Evolutionary conservation across 176 grass and related monocot species (phyloP), one percentile per base, ranked within the genome.

Genomic region (Typha latifolia): DNA sequence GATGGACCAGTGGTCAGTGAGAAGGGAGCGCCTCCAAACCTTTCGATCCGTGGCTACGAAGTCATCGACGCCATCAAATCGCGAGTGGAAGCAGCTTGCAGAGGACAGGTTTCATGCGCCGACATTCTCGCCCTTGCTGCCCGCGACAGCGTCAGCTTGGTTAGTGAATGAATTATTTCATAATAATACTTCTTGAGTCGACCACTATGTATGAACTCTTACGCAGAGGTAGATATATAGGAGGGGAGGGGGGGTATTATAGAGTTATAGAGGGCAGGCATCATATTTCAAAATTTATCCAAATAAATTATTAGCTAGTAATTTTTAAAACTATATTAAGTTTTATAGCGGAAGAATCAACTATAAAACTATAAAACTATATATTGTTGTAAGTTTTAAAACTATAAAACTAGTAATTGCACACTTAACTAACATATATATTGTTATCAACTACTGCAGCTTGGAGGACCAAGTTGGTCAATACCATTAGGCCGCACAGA

Each of bases 101-200:
- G 64, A 0, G 49, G 23, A 57, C 66, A 62, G 5, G 83, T 90
- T 0, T 90, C 90, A 6, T 95, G 86, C 74, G 86, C 90, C 37
- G 90, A 95, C 78, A 84, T 95, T 62, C 24, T 95, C 56, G 83
- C 90, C 0, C 8, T 95, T 11, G 86, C 90, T 19, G 73, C 86
- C 1, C 90, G 86, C 21, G 90, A 95, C 34, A 71, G 82, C 61
- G 83, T 95, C 0, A 75, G 72, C 71, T 34, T 95, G 90, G 90
- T 90, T 15, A 62, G 79, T 66, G 27, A 29, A 29, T 29, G 27
- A 29, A 29, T 29, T 29, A 29, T 2, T 29, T 29, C 27, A 29
- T 29, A 29, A 29, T 29, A 29, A 29, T 29, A 29, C 27, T 29
- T 29, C 27, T 29, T 29, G 27, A 2, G 27, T 29, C 27, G 27